Evolutionary conservation across 352 stramenopile species (phyloP), one percentile per base, ranked within the genome.

Genomic region (Phytophthora vignae): DNA sequence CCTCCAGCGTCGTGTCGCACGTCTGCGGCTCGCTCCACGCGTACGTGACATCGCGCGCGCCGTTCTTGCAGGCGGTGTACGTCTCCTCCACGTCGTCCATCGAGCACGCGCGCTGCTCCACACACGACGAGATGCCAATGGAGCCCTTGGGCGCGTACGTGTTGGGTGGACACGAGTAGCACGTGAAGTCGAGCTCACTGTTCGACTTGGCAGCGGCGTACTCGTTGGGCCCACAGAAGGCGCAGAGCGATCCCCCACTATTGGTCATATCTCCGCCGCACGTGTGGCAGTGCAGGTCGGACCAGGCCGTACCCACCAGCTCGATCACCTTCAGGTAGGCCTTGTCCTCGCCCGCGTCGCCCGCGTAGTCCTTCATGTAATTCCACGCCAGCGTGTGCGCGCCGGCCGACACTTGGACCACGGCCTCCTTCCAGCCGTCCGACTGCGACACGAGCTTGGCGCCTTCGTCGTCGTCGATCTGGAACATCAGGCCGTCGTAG

Each of bases 191-290:
- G 11, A 94, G 71, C 55, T 93, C 85, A 40, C 85, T 92, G 52
- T 92, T 73, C 5, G 86, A 94, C 54, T 82, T 86, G 21, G 85
- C 74, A 8, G 79, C 84, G 17, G 88, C 85, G 44, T 94, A 96
- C 61, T 96, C 79, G 70, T 96, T 92, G 9, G 65, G 71, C n/a
- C 86, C 79, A 62, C 88, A 96, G 38, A 96, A 91, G 0, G 84
- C 84, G 44, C 89, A 96, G n/a, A 94, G 59, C 46, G 85, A 91
- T 10, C 89, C 86, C 6, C 87, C 88, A 14, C 69, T 84, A 65
- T 91, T 92, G 6, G 87, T 94, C 79, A 93, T 90, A 59, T 94
- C 83, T 50, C 84, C 83, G 17, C 89, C 86, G 52, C 89, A 96
- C 4, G 84, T 78, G 64, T 93, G 85, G 58, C 89, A 96, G 31